phyloP scores from a whole-genome alignment of 2,329 filamentous ascomycete genomes.

The Nothopassalora personata region DNA sequence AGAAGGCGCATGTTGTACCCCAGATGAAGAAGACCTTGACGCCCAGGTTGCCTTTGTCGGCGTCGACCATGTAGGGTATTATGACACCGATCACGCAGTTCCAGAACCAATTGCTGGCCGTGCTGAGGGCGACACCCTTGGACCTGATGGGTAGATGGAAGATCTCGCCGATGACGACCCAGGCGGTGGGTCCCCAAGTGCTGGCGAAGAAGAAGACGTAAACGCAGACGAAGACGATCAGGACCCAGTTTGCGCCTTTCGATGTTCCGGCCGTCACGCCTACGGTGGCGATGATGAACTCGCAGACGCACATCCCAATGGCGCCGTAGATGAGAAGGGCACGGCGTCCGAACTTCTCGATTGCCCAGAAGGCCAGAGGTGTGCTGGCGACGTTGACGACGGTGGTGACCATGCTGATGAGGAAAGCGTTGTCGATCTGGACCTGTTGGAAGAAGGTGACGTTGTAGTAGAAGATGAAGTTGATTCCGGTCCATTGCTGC shows the following conservation, averaged over 20 bases:
- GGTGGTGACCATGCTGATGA: constrained; percentile 80
- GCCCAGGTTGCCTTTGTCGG: constrained; percentile 50
- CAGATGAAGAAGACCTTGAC: constrained; percentile 46
- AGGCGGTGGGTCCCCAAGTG: constrained; percentile 73
- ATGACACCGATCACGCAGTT: constrained; percentile 58
- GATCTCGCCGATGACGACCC: constrained; percentile 70
- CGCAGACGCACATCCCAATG: constrained; percentile 73
- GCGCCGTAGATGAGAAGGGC: constrained; percentile 73
- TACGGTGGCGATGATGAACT: constrained; percentile 72
- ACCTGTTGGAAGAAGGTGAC: constrained; percentile 79
- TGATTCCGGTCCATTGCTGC: constrained; percentile 71
- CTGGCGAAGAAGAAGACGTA: constrained; percentile 90
- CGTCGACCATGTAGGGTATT: constrained; percentile 65
- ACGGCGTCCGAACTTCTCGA: constrained; percentile 77
- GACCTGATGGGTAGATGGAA: constrained; percentile 62
- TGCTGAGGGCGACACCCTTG: constrained; percentile 68
- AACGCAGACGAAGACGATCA: constrained; percentile 84
- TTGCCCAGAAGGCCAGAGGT: constrained; percentile 80
- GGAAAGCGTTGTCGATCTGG: constrained; percentile 69
- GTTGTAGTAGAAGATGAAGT: constrained; percentile 69
- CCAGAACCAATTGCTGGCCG: constrained; percentile 62
- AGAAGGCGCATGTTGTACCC: constrained; percentile 34
- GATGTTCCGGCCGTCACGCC: constrained; percentile 40
- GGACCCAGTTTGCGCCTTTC: constrained; percentile 44
- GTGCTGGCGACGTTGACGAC: constrained; percentile 84